Conservation (phyloP, 805 yeast genomes). For the Starmerella davenportii region DNA sequence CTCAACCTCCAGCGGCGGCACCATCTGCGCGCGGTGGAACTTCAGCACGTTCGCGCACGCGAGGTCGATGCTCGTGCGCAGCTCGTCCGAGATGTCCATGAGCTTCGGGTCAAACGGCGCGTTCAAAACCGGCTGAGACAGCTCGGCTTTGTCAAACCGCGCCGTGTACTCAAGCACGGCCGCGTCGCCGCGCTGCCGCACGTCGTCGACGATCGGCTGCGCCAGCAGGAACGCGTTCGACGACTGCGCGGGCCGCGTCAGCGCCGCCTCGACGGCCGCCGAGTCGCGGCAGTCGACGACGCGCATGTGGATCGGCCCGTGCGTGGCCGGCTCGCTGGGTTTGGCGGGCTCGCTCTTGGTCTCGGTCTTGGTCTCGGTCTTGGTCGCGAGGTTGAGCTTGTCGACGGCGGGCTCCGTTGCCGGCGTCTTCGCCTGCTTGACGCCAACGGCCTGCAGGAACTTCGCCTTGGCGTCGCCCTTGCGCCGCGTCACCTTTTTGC, state of each 20-base stretch:
- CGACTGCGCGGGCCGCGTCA: conserved; percentile 90
- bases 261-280: conserved; percentile 38
- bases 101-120: conserved; percentile 77
- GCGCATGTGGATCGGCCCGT: conserved; percentile 16
- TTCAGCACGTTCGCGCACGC: conserved; percentile 75
- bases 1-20: conserved; percentile 63
- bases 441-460: conserved; percentile 26
- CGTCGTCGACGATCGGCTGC: conserved; percentile 69
- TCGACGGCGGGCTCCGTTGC: neutral
- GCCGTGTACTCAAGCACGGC: conserved; percentile 80
- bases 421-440: conserved; percentile 1
- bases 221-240: conserved; percentile 85
- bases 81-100: conserved; percentile 54
- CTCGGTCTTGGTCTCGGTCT: neutral
- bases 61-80: conserved; percentile 72
- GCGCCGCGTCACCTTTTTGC: conserved; percentile 75
- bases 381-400: neutral
- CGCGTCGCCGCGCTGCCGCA: conserved; percentile 59
- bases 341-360: neutral
- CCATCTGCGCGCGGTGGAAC: conserved; percentile 79
- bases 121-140: conserved; percentile 51
- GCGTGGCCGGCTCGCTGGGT: neutral
- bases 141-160: conserved; percentile 72
- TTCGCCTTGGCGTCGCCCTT: conserved; percentile 89
- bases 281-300: conserved; percentile 23